Conservation (phyloP, 2,329 filamentous ascomycete species). For the Cytospora schulzeri region DNA sequence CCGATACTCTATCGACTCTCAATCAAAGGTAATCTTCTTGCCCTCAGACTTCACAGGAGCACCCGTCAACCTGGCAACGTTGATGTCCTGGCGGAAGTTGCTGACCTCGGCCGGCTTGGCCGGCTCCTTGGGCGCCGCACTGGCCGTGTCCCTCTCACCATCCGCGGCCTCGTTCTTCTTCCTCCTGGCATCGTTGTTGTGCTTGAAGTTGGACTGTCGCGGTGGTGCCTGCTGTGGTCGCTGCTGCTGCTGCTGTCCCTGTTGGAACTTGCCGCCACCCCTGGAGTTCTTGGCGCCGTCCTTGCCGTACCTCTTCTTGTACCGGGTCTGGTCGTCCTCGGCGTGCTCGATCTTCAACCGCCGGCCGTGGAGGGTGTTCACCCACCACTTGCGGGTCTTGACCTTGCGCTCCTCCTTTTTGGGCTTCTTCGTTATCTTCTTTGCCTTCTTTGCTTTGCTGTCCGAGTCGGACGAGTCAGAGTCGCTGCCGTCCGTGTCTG, state of each 20-base stretch:
- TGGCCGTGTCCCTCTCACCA: slow-evolving; percentile 14
- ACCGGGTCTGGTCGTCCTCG: slow-evolving; percentile 84
- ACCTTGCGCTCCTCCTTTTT: slow-evolving; percentile 55
- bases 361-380: slow-evolving; percentile 80
- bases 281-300: slow-evolving; percentile 52
- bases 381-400: slow-evolving; percentile 74
- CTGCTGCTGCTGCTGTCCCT: slow-evolving; percentile 12
- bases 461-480: slow-evolving; percentile 13
- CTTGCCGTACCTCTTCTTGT: slow-evolving; percentile 92
- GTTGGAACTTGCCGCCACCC: slow-evolving; percentile 13
- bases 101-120: slow-evolving; percentile 30
- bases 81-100: slow-evolving; percentile 49
- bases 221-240: not conserved
- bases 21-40: slow-evolving; percentile 82
- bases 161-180: slow-evolving; percentile 94
- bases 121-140: slow-evolving; percentile 35
- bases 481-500: slow-evolving; percentile 33
- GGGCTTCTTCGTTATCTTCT: slow-evolving; percentile 28
- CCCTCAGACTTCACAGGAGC: slow-evolving; percentile 78
- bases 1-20: slow-evolving; percentile 28
- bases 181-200: slow-evolving; percentile 85
- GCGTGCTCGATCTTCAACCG: slow-evolving; percentile 88
- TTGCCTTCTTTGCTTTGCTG: slow-evolving; percentile 10
- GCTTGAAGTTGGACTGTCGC: slow-evolving; percentile 53
- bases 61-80: slow-evolving; percentile 69